These are phyloP conservation scores for Patellifolia procumbens DNA, from an alignment of 179 eudicot genomes.

Conservation along the genomic window DNA sequence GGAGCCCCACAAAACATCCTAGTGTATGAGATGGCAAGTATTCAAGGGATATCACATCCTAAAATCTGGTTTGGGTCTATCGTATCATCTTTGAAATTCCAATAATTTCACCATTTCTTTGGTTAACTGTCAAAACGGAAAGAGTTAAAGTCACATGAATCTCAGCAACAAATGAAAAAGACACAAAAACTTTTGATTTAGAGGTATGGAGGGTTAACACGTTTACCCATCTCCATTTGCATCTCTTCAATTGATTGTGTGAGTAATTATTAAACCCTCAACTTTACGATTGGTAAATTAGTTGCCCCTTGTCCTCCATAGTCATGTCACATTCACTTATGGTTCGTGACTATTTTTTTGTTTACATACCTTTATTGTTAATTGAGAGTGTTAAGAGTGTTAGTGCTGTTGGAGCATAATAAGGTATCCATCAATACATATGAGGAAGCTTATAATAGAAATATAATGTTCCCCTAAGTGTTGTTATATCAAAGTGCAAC, in stretches of 20 bases:
- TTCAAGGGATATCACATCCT: not conserved
- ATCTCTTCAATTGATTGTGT: conserved; percentile 13
- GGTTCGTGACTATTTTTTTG: not conserved
- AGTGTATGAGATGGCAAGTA: not conserved
- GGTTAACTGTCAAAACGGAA: conserved; percentile 21
- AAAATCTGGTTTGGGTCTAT: not conserved
- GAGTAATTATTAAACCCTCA: conserved; percentile 11
- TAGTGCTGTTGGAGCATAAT: conserved; percentile 10
- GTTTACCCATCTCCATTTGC: conserved; percentile 18
- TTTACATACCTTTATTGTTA: not conserved
- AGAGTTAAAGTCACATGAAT: conserved; percentile 24
- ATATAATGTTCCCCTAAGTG: not conserved
- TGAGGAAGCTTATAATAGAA: not conserved
- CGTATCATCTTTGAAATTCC: conserved; percentile 7
- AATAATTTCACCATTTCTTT: not conserved
- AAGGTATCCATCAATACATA: not conserved
- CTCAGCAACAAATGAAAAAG: not conserved
- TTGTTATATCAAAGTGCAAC: not conserved
- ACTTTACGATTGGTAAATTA: not conserved
- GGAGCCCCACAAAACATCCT: not conserved
- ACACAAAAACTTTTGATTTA: not conserved
- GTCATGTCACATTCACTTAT: conserved; percentile 21
- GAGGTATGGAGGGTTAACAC: conserved; percentile 24
- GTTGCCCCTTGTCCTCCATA: conserved; percentile 2
- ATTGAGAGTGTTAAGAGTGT: too few species aligned